Evolutionary conservation across 345 rosid species (phyloP).

Genomic region (Populus euphratica): DNA sequence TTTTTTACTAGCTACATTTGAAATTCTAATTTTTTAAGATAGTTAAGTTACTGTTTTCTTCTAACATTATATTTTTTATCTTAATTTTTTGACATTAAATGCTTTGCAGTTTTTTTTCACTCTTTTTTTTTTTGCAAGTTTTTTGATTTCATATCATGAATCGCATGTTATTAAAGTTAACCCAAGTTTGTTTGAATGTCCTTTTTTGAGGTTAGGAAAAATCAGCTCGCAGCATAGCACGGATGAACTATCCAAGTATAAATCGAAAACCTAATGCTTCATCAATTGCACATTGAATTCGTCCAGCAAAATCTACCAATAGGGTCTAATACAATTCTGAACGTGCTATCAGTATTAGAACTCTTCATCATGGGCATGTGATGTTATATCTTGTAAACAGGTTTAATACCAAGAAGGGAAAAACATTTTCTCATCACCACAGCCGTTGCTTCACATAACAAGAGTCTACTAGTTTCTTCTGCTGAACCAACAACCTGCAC

Average conservation of each 20-base stretch:
- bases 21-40: too few relatives aligned
- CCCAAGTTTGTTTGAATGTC: too few relatives aligned
- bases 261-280: not conserved
- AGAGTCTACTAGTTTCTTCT: conserved; percentile 76
- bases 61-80: too few relatives aligned
- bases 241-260: not conserved
- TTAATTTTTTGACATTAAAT: too few relatives aligned
- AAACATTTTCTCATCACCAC: conserved; percentile 89
- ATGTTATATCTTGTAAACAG: conserved; percentile 77
- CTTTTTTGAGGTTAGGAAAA: too few relatives aligned
- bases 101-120: too few relatives aligned
- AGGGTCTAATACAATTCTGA: not conserved
- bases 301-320: not conserved
- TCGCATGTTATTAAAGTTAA: too few relatives aligned
- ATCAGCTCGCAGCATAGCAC: too few relatives aligned
- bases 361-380: conserved; percentile 2
- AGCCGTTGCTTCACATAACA: conserved; percentile 89
- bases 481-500: conserved; percentile 74
- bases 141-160: too few relatives aligned
- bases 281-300: not conserved
- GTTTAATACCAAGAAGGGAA: conserved; percentile 72
- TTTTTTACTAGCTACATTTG: too few relatives aligned
- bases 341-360: not conserved
- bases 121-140: too few relatives aligned
- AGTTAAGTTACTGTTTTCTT: too few relatives aligned